phyloP scores from a whole-genome alignment of 1,139 yeast species.

The Saccharomycopsis hybrid region DNA sequence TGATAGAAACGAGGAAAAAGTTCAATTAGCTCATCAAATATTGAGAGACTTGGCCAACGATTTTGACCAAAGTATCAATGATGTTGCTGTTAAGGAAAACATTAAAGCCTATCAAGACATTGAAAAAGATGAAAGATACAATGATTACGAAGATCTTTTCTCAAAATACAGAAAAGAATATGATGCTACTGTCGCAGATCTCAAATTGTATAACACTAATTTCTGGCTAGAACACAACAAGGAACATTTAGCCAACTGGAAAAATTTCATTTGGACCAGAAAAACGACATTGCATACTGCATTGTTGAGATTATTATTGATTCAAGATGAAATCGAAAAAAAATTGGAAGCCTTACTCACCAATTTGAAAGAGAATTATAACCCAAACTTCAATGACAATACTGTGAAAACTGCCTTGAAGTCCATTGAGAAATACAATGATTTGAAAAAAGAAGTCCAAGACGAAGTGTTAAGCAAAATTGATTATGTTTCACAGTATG shows the following conservation, averaged over 20 bases:
- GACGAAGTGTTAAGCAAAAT: conserved; percentile 18
- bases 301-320: conserved; percentile 13
- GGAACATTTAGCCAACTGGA: conserved; percentile 16
- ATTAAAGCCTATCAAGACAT: conserved; percentile 13
- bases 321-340: conserved; percentile 19
- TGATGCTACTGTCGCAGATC: conserved; percentile 9
- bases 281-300: conserved; percentile 15
- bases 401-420: conserved; percentile 74
- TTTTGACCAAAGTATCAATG: conserved; percentile 20
- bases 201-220: conserved; percentile 15
- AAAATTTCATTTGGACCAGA: conserved; percentile 17
- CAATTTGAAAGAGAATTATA: conserved; percentile 38
- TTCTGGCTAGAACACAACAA: conserved; percentile 16
- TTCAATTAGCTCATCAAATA: conserved; percentile 5
- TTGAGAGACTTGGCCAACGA: conserved; percentile 10
- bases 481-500: conserved; percentile 32
- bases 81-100: conserved; percentile 18
- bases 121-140: conserved; percentile 9
- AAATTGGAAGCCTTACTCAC: conserved; percentile 26
- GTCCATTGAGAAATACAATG: conserved; percentile 46
- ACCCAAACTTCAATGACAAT: conserved; percentile 85
- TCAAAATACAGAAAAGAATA: conserved; percentile 9
- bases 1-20: conserved; percentile 14
- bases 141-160: conserved; percentile 11
- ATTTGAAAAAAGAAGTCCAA: conserved; percentile 15